These are phyloP conservation scores for Teratosphaeria zuluensis DNA, from an alignment of 2,329 filamentous ascomycete genomes.

Conservation along the genomic window DNA sequence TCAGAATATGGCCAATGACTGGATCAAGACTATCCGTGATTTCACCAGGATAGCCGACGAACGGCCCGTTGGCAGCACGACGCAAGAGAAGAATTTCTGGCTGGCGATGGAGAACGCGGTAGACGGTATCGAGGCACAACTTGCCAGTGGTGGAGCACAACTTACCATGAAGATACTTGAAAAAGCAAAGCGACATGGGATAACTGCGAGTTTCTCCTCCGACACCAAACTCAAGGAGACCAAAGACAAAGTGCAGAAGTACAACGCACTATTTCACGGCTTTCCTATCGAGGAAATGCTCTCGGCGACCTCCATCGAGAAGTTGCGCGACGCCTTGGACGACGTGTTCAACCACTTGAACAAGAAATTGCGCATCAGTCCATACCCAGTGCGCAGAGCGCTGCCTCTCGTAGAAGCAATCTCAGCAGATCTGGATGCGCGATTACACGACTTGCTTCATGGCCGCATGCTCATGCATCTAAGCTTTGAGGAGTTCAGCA, in stretches of 20 bases:
- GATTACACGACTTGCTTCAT: conserved; percentile 74
- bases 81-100: conserved; percentile 99
- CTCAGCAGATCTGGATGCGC: conserved; percentile 80
- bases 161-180: conserved; percentile 91
- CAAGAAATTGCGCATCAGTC: conserved; percentile 93
- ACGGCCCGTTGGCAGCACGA: conserved; percentile 66
- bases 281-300: conserved; percentile 92
- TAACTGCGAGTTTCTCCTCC: conserved; percentile 89
- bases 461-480: conserved; percentile 85
- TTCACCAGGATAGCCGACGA: conserved; percentile 93
- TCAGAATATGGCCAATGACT: conserved; percentile 87
- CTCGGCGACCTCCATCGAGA: conserved; percentile 79
- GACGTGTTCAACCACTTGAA: conserved; percentile 92
- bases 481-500: conserved; percentile 81
- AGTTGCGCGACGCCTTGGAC: conserved; percentile 78
- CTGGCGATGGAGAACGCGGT: conserved; percentile 90
- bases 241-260: conserved; percentile 93
- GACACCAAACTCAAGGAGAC: conserved; percentile 95
- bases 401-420: conserved; percentile 94
- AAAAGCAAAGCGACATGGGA: conserved; percentile 95
- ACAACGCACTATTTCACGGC: conserved; percentile 97
- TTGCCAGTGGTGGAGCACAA: conserved; percentile 77
- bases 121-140: conserved; percentile 81
- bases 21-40: conserved; percentile 97
- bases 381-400: conserved; percentile 86